Evolutionary conservation across 768 basidiomycete species (phyloP), one percentile per base, ranked within the genome.

Genomic region (Agrocybe pediades): DNA sequence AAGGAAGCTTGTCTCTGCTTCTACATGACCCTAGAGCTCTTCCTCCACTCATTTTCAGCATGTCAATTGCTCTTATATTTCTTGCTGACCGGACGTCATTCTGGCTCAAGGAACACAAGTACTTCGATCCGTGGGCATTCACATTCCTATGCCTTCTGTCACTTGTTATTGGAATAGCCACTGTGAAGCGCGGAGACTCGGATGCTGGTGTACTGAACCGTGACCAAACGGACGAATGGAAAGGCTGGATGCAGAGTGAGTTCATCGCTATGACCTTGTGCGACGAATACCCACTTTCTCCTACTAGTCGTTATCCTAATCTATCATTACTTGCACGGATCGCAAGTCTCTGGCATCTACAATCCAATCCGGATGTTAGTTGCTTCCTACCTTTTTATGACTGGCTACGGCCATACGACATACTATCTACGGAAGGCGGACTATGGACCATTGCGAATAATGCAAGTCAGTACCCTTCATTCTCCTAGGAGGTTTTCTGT

Each of bases 221-320:
- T 53, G 91, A 95, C 46, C 92, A 96, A 68, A 96, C 93, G 1
- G 92, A 97, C 60, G 94, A 97, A 71, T 97, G 94, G 94, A 96
- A 96, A 69, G 94, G 94, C 2, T 97, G 94, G 94, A 97, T 97
- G 94, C 94, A 97, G 76, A 78, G 92, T 92, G 63, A 51, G 88
- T 69, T 6, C n/a, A 17, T 23, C 46, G 41, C 29, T 40, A 25
- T 46, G 11, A 21, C 21, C 20, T 39, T 1, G 24, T 21, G 44
- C 5, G 36, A 27, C 46, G 44, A 23, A 33, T 44, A 50, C 30
- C 54, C n/a, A 52, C 51, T 45, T 62, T 23, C 46, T 55, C 25
- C 27, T 26, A 43, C 55, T 46, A 95, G 92, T 95, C 62, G 84
- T 80, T 16, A 92, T 97, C 59, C 80, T 97, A n/a, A 84, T 95